Evolutionary conservation across 2,329 filamentous ascomycete species (phyloP).

Genomic region (Colletotrichum neosansevieriae): DNA sequence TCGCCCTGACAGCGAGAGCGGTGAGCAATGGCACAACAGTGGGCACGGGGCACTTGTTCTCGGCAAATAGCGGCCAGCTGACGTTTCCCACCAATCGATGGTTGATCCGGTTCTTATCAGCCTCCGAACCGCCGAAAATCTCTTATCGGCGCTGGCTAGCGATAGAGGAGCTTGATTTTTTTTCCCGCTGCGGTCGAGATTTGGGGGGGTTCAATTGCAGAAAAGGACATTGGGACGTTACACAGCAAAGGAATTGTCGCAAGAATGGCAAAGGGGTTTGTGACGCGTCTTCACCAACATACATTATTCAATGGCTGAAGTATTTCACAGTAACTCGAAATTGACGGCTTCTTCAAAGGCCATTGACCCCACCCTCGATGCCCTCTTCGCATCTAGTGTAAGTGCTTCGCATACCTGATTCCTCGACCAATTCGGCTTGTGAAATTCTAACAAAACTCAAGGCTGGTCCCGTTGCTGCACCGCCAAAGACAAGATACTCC

Average conservation of each 20-base stretch:
- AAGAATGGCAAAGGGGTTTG: constrained; percentile 43
- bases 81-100: constrained; percentile 34
- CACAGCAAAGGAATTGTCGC: constrained; percentile 8
- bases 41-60: constrained; percentile 35
- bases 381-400: constrained; percentile 80
- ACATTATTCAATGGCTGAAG: neutral
- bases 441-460: constrained; percentile 47
- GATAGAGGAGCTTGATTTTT: constrained; percentile 34
- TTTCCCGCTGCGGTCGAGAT: constrained; percentile 17
- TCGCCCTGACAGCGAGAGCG: constrained; percentile 38
- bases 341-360: constrained; percentile 63
- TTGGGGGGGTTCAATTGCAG: constrained; percentile 22
- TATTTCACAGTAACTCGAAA: constrained; percentile 18
- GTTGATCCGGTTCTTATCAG: constrained; percentile 39
- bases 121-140: constrained; percentile 27
- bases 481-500: constrained; percentile 59
- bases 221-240: constrained; percentile 14
- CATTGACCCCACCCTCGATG: constrained; percentile 76
- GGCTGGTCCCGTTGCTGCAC: constrained; percentile 64
- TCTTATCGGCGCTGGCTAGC: constrained; percentile 31
- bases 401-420: constrained; percentile 49
- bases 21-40: constrained; percentile 40
- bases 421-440: neutral
- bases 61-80: constrained; percentile 39
- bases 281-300: too few species aligned